Base-by-base conservation (phyloP, 2,329 filamentous ascomycete genomes). In the Ceratocystis colombiana region DNA sequence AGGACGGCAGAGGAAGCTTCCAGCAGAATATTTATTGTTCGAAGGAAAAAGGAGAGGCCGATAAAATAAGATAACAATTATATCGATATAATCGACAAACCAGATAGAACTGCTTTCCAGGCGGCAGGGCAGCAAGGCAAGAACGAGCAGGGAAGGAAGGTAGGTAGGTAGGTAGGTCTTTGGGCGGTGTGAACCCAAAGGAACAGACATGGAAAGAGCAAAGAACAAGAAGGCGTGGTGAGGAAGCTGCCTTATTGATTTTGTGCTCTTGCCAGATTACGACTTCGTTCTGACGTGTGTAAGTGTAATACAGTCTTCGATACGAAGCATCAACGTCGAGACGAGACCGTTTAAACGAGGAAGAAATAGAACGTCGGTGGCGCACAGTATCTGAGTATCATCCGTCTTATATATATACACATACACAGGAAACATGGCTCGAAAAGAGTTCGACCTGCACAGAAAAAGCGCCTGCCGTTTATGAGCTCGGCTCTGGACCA, bases 101-200 rank as follows among this genome's bases (percentile, higher is more conserved):
- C 28, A 28, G 10, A 30, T 15, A 20, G 61, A 28, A 57, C 6
- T 22, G 20, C 20, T 12, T 30, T 30, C 50, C 22, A 25, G 28
- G 55, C 55, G 17, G 28, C 55, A 59, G 55, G 55, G 55, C 55
- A 59, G 55, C 55, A 59, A 59, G 28, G 37, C 37, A 41, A 41
- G 37, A 41, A 41, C 37, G 37, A 41, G 10, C 37, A 41, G 12
- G 37, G 37, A 41, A 41, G 37, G 37, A 41, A 37, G 37, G 37
- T 5, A 41, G 37, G 37, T 12, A 22, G 22, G 33, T 8, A 37
- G 33, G 33, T 37, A 37, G 37, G 28, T 59, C 28, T 59, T 59
- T 59, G 55, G 55, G 55, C 55, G 55, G 55, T 59, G 55, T 59
- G 55, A 33, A 59, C 28, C 55, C 55, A 59, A 59, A 59, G 55